These are phyloP conservation scores for Penicillium frequentans DNA, from an alignment of 2,329 filamentous ascomycete genomes.

Conservation along the genomic window DNA sequence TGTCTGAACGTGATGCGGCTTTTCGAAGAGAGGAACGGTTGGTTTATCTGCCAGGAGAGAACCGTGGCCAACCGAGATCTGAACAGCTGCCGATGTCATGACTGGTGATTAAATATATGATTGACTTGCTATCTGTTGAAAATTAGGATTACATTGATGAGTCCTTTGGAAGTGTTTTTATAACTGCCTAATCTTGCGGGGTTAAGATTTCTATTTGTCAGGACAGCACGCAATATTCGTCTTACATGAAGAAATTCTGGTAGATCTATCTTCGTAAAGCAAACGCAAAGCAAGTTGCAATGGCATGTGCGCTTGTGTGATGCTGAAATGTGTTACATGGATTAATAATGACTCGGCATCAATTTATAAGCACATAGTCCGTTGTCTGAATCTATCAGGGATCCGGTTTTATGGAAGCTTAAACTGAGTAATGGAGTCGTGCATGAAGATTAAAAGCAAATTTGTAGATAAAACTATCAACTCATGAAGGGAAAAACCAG, in stretches of 20 bases:
- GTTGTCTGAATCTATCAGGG: neutral
- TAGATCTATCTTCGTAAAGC: conserved; percentile 22
- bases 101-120: neutral
- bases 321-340: neutral
- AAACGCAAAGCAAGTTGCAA: neutral
- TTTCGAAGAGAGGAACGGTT: conserved; percentile 16
- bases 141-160: neutral
- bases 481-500: conserved; percentile 12
- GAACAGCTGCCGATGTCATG: conserved; percentile 35
- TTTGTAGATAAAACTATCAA: conserved; percentile 19
- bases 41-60: conserved; percentile 14
- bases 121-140: neutral
- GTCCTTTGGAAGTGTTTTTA: neutral
- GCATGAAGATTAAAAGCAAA: conserved; percentile 3
- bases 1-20: conserved; percentile 40
- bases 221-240: conserved; percentile 34
- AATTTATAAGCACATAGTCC: neutral
- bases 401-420: too few species aligned
- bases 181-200: conserved; percentile 15
- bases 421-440: neutral
- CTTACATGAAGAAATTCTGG: conserved; percentile 27
- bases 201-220: conserved; percentile 29
- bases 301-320: neutral
- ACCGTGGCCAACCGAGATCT: conserved; percentile 14
- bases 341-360: neutral